Base-by-base conservation (phyloP, 768 basidiomycete genomes). In the Boletus bicolor region DNA sequence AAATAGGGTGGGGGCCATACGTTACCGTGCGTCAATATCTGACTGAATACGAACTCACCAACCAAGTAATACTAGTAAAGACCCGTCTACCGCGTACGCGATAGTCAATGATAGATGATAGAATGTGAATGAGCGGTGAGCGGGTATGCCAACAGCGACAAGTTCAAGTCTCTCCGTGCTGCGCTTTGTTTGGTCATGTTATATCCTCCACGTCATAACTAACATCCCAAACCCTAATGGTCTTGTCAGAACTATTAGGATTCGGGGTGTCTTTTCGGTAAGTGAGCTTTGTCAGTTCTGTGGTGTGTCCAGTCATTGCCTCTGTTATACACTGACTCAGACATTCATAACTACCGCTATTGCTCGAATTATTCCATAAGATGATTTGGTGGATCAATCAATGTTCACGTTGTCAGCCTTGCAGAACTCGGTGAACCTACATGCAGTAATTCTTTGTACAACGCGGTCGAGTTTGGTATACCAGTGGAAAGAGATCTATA, bases 141-240 rank as follows among this genome's bases (percentile, higher is more conserved):
- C 38, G 11, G 37, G 30, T 38, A 10, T 21, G 12, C 10, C 11
- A 30, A 19, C 2, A 12, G 8, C 19, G 17, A 30, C 39, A 32
- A 32, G 55, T 56, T 34, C 53, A 10, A 37, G 19, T 21, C 14
- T 43, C 35, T 7, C 0, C 3, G 24, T 9, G 15, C 57, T 58
- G 61, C 51, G 56, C 38, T 57, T 57, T 63, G 58, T 63, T 63
- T 64, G 62, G 62, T 32, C 38, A 1, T 63, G 58, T 62, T 60
- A 14, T 39, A 14, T 35, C 5, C 6, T 12, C 36, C 50, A 19
- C 10, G n/a, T 21, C 34, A 35, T 30, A 30, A 28, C 28, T 28
- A 24, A 24, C 28, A n/a, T 9, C 7, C 24, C 24, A 35, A 35
- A 48, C n/a, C 17, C 24, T 26, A 11, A 38, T 32, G 48, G 15